Evolutionary conservation across 352 stramenopile genomes (phyloP), one percentile per base, ranked within the genome.

Genomic region (Globisporangium okanoganense): DNA sequence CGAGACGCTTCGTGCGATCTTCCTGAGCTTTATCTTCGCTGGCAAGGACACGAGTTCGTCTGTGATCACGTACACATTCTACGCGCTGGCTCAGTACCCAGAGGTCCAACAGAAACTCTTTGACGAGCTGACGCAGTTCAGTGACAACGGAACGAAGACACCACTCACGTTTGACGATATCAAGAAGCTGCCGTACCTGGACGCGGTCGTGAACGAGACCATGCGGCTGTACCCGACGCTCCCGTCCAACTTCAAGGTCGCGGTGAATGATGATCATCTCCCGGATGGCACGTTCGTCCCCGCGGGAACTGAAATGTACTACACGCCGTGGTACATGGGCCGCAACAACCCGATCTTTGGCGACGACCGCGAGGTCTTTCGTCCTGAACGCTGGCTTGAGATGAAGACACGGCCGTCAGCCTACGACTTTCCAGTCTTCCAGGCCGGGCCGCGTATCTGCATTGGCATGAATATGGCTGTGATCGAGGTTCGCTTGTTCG

Each of bases 281-380:
- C 40, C 53, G 3, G 53, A 50, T 8, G 53, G 53, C 13, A 93
- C 85, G 7, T 87, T 87, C 41, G 74, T 95, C 0, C 75, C 75
- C 18, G 75, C 76, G 14, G 85, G 85, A 18, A 70, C 70, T 3
- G 77, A 84, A 14, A 33, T 93, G 14, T 72, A 82, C 27, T 94
- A 89, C 66, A 81, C 74, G 49, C 79, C 84, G 40, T 95, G 80
- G 70, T 79, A 65, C 43, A 94, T 94, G 80, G 84, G 82, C 2
- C 77, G 83, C 52, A 64, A 81, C 31, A 61, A 69, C 6, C 54
- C 58, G 18, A 56, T 56, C 13, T 35, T 83, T n/a, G 70, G 71
- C 22, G 54, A 67, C 13, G 70, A 90, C 45, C 67, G 75, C 1
- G 54, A 78, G 0, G 62, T 66, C 20, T 90, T 92, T 47, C 71